Percentiles rank a stretch among this genome's conserved stretches.
These are phyloP conservation scores for Mycena chlorophos DNA, from an alignment of 768 basidiomycete genomes.

Conservation along the genomic window DNA sequence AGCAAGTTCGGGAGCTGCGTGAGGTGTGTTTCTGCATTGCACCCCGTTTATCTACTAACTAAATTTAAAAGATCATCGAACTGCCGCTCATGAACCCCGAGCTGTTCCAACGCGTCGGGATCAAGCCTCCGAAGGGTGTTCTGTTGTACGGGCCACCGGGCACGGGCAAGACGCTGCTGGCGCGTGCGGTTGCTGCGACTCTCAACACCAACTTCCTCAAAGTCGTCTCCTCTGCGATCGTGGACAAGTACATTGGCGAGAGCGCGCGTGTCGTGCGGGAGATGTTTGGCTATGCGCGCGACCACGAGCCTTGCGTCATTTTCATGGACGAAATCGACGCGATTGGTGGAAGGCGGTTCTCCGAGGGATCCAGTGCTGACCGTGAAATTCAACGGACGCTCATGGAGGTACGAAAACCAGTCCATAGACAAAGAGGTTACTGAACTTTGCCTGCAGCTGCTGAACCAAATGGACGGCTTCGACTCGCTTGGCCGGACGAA, in stretches of 20 bases:
- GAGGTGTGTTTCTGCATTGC: conserved; percentile 57
- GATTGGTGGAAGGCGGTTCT: conserved; percentile 85
- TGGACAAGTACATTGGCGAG: conserved; percentile 98
- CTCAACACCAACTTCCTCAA: conserved; percentile 96
- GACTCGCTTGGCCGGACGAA: conserved; percentile 95
- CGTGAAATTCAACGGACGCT: conserved; percentile 97
- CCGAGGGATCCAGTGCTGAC: conserved; percentile 96
- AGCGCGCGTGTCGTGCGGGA: conserved; percentile 94
- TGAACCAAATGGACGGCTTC: conserved; percentile 99
- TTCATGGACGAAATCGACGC: conserved; percentile 99
- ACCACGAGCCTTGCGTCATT: conserved; percentile 98
- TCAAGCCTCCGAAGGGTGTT: conserved; percentile 95
- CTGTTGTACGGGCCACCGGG: conserved; percentile 98
- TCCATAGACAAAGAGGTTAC: not conserved
- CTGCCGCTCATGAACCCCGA: conserved; percentile 95
- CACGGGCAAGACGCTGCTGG: conserved; percentile 95
- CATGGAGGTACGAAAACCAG: conserved; percentile 66
- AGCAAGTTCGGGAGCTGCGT: conserved; percentile 94
- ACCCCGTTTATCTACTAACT: not conserved
- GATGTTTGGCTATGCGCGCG: conserved; percentile 97
- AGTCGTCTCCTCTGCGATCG: conserved; percentile 96
- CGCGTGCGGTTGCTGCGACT: conserved; percentile 90
- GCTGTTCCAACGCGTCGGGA: conserved; percentile 89
- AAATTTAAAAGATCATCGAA: conserved; percentile 76
- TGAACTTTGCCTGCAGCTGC: conserved; percentile 52